phyloP scores from a whole-genome alignment of 2,329 filamentous ascomycete species.

The Cladosporium sp. region DNA sequence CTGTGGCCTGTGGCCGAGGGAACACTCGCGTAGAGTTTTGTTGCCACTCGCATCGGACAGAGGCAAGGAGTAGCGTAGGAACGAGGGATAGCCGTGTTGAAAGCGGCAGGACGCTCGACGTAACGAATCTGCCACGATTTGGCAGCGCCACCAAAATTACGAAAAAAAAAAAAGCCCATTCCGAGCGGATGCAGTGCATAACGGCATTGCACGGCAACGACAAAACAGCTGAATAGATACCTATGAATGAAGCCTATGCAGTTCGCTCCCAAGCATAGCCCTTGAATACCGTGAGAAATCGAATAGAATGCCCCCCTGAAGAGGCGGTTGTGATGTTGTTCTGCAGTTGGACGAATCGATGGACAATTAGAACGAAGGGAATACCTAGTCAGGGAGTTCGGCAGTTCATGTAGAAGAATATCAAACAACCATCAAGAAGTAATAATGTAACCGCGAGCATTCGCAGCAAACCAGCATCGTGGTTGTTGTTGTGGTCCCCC shows the following conservation, averaged over 20 bases:
- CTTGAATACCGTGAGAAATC: neutral
- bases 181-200: constrained; percentile 15
- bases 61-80: constrained; percentile 83
- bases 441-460: neutral
- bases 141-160: constrained; percentile 21
- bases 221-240: constrained; percentile 17
- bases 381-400: neutral
- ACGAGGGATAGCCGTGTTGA: constrained; percentile 68
- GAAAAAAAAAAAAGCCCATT: constrained; percentile 1
- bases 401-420: neutral
- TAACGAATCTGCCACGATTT: constrained; percentile 17
- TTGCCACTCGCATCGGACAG: constrained; percentile 40
- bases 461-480: neutral
- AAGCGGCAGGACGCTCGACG: constrained; percentile 56
- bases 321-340: neutral
- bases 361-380: neutral
- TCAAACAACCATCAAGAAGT: neutral
- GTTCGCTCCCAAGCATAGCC: constrained; percentile 5
- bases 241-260: constrained; percentile 17
- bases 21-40: neutral
- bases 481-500: neutral
- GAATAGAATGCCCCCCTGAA: neutral
- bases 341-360: too few species aligned
- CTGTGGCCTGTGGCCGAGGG: neutral
- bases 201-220: constrained; percentile 14